These are phyloP conservation scores for Cyberlindnera mycetangii DNA, from an alignment of 805 yeast genomes.

Conservation along the genomic window DNA sequence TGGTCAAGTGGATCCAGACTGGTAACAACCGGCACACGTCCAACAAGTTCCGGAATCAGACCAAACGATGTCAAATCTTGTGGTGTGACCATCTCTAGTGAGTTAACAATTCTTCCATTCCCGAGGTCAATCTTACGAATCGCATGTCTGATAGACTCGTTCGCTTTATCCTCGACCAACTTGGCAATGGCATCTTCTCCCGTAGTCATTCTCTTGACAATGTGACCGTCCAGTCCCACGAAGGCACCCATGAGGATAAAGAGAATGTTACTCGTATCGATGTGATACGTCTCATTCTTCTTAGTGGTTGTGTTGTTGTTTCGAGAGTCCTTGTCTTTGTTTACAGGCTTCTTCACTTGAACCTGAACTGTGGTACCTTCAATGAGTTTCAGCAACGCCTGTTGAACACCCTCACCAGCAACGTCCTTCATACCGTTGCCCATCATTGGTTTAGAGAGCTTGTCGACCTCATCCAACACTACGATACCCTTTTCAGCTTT, in stretches of 20 bases:
- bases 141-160: conserved; percentile 16
- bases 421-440: conserved; percentile 52
- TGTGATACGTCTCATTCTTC: conserved; percentile 42
- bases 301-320: conserved; percentile 32
- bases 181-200: conserved; percentile 16
- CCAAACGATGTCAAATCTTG: conserved; percentile 52
- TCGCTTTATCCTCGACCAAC: conserved; percentile 18
- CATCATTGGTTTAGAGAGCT: conserved; percentile 47
- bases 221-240: conserved; percentile 51
- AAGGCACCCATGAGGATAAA: conserved; percentile 63
- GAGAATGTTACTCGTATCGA: conserved; percentile 54
- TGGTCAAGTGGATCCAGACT: conserved; percentile 45
- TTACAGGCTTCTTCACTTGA: conserved; percentile 43
- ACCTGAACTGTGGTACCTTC: conserved; percentile 54
- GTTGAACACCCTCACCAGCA: conserved; percentile 66
- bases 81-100: conserved; percentile 46
- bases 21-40: conserved; percentile 55
- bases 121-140: conserved; percentile 36
- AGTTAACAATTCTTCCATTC: conserved; percentile 37
- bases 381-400: conserved; percentile 51
- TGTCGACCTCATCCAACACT: conserved; percentile 59
- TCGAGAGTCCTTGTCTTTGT: conserved; percentile 27
- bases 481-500: conserved; percentile 55
- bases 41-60: conserved; percentile 57
- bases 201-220: conserved; percentile 37